These are phyloP conservation scores for Psilocybe cyanescens DNA, from an alignment of 768 basidiomycete species.

Conservation along the genomic window DNA sequence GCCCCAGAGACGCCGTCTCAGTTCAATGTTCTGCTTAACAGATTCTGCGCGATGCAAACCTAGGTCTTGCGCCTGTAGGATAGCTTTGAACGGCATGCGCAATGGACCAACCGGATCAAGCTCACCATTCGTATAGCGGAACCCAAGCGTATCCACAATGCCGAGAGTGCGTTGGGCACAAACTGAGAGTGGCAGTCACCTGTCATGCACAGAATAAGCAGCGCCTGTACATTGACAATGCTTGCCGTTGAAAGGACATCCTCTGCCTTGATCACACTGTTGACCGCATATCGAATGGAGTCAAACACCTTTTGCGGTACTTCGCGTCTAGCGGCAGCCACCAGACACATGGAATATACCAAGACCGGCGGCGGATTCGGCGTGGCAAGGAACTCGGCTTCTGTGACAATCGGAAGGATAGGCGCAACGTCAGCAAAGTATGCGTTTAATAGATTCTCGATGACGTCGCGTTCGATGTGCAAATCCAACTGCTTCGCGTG, in stretches of 20 bases:
- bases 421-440: constrained; percentile 92
- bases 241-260: constrained; percentile 90
- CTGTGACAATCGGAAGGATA: constrained; percentile 87
- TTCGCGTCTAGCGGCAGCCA: constrained; percentile 85
- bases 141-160: constrained; percentile 86
- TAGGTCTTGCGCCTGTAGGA: constrained; percentile 86
- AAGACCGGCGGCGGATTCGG: constrained; percentile 79
- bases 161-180: constrained; percentile 84
- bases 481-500: constrained; percentile 70
- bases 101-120: constrained; percentile 13
- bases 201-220: constrained; percentile 85
- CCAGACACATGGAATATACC: constrained; percentile 92
- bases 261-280: constrained; percentile 83
- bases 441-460: constrained; percentile 85
- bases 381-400: constrained; percentile 82
- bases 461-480: constrained; percentile 75
- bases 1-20: constrained; percentile 91
- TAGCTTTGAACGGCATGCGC: constrained; percentile 6
- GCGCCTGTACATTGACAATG: constrained; percentile 84
- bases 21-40: constrained; percentile 81
- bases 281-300: constrained; percentile 85
- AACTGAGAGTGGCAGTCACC: constrained; percentile 92
- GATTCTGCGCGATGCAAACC: constrained; percentile 94
- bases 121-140: constrained; percentile 90
- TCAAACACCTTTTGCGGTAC: constrained; percentile 89